phyloP scores from a whole-genome alignment of 176 grass and related monocot genomes.

The Rhynchospora breviuscula region DNA sequence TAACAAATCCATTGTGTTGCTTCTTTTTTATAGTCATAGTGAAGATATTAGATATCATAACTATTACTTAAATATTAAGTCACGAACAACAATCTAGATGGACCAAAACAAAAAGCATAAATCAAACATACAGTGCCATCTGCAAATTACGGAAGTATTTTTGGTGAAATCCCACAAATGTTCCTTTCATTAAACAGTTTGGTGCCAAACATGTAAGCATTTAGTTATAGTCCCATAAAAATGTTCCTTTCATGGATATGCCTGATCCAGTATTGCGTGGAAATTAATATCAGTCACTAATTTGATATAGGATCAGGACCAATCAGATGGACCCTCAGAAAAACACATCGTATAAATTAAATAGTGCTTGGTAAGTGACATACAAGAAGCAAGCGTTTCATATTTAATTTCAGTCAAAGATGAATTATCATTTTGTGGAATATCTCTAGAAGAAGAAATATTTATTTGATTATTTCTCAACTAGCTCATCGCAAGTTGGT shows the following conservation, averaged over 20 bases:
- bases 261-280: not conserved
- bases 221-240: not conserved
- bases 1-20: not conserved
- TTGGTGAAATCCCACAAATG: not conserved
- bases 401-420: constrained; percentile 5
- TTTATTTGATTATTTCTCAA: not conserved
- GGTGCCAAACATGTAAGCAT: not conserved
- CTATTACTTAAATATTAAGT: not conserved
- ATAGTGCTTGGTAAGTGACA: not conserved
- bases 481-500: not conserved
- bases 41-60: not conserved
- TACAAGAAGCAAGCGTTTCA: not conserved
- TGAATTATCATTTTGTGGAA: not conserved
- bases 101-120: not conserved
- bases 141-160: not conserved
- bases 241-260: not conserved
- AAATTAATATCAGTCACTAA: not conserved
- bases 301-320: not conserved
- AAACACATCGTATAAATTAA: not conserved
- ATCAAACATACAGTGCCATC: not conserved
- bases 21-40: not conserved
- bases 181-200: not conserved
- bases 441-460: not conserved
- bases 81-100: not conserved
- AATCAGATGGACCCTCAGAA: not conserved